Conservation (phyloP, 441 rosid species). For the Theobroma grandiflorum region DNA sequence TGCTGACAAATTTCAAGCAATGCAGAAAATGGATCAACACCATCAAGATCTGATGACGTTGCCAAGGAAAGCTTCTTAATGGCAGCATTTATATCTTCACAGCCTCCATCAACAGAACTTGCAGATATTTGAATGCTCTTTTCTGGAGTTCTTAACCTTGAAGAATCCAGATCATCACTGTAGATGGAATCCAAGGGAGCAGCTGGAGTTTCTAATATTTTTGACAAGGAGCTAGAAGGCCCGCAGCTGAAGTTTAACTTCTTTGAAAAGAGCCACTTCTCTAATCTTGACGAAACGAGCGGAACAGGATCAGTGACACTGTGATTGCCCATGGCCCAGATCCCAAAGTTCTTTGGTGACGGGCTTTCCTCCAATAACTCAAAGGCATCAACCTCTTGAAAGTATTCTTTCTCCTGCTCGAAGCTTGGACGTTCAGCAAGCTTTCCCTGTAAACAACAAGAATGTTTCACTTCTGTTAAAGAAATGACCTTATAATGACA, state of each 20-base stretch:
- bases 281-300: slow-evolving; percentile 68
- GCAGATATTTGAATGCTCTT: slow-evolving; percentile 29
- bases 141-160: slow-evolving; percentile 53
- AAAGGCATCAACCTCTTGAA: slow-evolving; percentile 88
- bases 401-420: slow-evolving; percentile 76
- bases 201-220: slow-evolving; percentile 73
- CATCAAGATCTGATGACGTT: slow-evolving; percentile 43
- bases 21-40: slow-evolving; percentile 60
- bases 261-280: slow-evolving; percentile 77
- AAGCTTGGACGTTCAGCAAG: slow-evolving; percentile 56
- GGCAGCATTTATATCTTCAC: slow-evolving; percentile 61
- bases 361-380: slow-evolving; percentile 97
- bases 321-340: slow-evolving; percentile 66
- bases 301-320: slow-evolving; percentile 50
- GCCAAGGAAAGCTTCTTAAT: slow-evolving; percentile 73
- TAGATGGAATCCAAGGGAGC: slow-evolving; percentile 40
- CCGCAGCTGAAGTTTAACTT: slow-evolving; percentile 59
- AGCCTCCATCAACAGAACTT: slow-evolving; percentile 33
- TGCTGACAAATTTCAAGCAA: slow-evolving; percentile 81
- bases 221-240: slow-evolving; percentile 81
- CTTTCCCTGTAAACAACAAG: slow-evolving; percentile 53
- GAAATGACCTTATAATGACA: not conserved
- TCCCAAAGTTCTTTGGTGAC: slow-evolving; percentile 73
- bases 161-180: slow-evolving; percentile 37
- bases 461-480: not conserved